Evolutionary conservation across 2,329 filamentous ascomycete genomes (phyloP).

Genomic region (Talaromyces islandicus): DNA sequence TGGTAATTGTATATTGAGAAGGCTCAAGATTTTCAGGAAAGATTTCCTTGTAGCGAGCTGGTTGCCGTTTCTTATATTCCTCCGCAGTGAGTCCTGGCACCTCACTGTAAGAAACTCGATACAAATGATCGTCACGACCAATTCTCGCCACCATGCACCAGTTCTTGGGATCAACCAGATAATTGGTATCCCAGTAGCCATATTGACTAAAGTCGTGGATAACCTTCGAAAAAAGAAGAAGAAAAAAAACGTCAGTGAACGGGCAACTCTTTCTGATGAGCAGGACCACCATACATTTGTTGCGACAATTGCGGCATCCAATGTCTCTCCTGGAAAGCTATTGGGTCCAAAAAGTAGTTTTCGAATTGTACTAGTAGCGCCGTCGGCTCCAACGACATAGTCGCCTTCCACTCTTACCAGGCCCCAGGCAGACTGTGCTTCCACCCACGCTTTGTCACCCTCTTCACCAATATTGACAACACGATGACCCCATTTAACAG

Average conservation of each 20-base stretch:
- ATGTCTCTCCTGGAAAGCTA: constrained; percentile 53
- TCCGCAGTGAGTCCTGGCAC: constrained; percentile 45
- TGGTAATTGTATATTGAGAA: constrained; percentile 51
- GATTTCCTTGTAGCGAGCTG: constrained; percentile 50
- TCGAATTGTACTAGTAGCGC: constrained; percentile 36
- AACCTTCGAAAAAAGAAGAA: constrained; percentile 42
- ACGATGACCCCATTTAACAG: constrained; percentile 42
- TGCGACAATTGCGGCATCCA: constrained; percentile 56
- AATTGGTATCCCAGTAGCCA: constrained; percentile 38
- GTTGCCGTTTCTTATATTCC: constrained; percentile 38
- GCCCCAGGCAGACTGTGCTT: constrained; percentile 10
- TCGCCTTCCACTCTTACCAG: constrained; percentile 32
- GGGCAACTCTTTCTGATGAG: not conserved
- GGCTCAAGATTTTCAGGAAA: constrained; percentile 52
- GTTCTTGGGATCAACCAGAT: constrained; percentile 56
- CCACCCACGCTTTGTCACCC: constrained; percentile 25
- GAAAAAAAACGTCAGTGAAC: not conserved
- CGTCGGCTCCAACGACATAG: constrained; percentile 54
- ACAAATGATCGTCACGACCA: constrained; percentile 50
- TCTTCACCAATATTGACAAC: constrained; percentile 46
- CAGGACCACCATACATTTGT: constrained; percentile 47
- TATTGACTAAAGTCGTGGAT: constrained; percentile 55
- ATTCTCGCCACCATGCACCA: constrained; percentile 60
- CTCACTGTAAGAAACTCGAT: constrained; percentile 60
- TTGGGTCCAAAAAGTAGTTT: constrained; percentile 39